Evolutionary conservation across 106 monocot species (phyloP), one percentile per base, ranked within the genome.

Genomic region (Triglochin maritima): DNA sequence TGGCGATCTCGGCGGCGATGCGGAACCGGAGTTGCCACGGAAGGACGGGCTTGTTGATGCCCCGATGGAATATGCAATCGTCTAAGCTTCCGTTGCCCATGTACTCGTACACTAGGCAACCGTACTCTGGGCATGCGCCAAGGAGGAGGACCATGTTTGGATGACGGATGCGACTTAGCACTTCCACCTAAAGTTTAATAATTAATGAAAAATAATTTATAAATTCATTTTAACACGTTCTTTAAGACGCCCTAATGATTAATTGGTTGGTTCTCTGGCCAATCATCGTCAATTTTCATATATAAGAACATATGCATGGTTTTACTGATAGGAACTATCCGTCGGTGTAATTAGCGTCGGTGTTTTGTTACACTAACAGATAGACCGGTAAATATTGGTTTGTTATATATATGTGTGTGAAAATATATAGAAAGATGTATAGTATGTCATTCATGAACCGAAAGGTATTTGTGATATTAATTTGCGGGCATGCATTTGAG

Each of bases 141-240:
- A 85, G 68, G 0, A 85, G 78, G 14, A 85, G 71, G n/a, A 85
- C 84, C 81, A 85, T 85, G 65, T 85, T 74, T 14, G 84, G 84
- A 75, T 85, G 84, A 53, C 84, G 59, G n/a, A 85, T 81, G 76
- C 81, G 82, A 66, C 81, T 81, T 50, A 85, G 69, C 3, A 85
- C 66, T 50, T 81, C 79, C 50, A 85, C 77, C 79, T 83, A 75
- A 17, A 55, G 0, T 5, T 13, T 5, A 52, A 11, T 5, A 0
- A 58, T 58, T 5, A 15, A n/a, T n/a, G n/a, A n/a, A n/a, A n/a
- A n/a, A n/a, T n/a, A n/a, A n/a, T n/a, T n/a, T n/a, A n/a, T n/a
- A n/a, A n/a, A n/a, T n/a, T n/a, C n/a, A n/a, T n/a, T n/a, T n/a
- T n/a, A n/a, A n/a, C n/a, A n/a, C n/a, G n/a, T n/a, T n/a, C n/a